Evolutionary conservation across 176 grass and related monocot genomes (phyloP).

Genomic region (Metroxylon sagu): DNA sequence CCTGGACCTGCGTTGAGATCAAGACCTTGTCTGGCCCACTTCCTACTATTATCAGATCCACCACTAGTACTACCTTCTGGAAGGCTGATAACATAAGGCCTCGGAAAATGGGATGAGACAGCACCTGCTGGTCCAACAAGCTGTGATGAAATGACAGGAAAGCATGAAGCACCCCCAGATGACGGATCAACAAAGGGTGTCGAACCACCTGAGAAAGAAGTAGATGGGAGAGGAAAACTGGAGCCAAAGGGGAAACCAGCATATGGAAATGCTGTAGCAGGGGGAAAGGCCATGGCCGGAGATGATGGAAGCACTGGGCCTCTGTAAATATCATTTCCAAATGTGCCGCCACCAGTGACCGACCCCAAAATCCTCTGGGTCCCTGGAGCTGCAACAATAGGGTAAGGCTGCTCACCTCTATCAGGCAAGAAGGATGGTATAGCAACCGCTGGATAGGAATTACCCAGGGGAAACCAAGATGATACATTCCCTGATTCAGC

Average conservation of each 20-base stretch:
- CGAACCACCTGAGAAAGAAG: conserved; percentile 43
- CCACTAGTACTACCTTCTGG: conserved; percentile 53
- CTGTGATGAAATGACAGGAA: conserved; percentile 29
- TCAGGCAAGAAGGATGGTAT: conserved; percentile 54
- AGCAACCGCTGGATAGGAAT: conserved; percentile 40
- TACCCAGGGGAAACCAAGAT: conserved; percentile 44
- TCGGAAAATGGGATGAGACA: conserved; percentile 42
- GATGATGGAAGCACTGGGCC: conserved; percentile 53
- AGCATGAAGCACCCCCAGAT: conserved; percentile 31
- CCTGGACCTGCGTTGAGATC: conserved; percentile 80
- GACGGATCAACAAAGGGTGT: conserved; percentile 34
- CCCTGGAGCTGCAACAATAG: conserved; percentile 32
- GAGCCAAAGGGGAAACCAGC: conserved; percentile 49
- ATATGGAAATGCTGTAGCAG: conserved; percentile 50
- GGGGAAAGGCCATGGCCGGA: conserved; percentile 42
- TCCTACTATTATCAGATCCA: conserved; percentile 44
- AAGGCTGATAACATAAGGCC: conserved; percentile 64
- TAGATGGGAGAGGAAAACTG: conserved; percentile 25
- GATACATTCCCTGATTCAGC: conserved; percentile 41
- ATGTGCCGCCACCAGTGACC: conserved; percentile 27
- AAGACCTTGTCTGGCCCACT: conserved; percentile 55
- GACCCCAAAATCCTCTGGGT: conserved; percentile 42
- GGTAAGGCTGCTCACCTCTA: conserved; percentile 57
- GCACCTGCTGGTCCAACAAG: conserved; percentile 40
- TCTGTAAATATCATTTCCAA: conserved; percentile 33